phyloP scores from a whole-genome alignment of 495 filamentous ascomycete genomes.

The Aspergillus incahuasiensis region DNA sequence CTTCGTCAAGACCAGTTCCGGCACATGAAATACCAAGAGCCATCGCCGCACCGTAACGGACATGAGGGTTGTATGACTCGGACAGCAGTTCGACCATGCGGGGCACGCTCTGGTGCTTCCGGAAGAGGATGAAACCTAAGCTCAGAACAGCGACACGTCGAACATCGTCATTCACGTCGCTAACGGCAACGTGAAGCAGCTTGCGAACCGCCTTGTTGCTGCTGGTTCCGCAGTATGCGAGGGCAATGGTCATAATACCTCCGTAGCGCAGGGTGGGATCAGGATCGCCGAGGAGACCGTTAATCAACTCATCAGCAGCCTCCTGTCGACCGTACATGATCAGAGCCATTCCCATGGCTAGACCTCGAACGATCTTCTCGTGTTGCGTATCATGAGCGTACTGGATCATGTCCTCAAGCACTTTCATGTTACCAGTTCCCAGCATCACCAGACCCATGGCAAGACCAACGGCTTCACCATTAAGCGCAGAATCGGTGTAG shows the following conservation, averaged over 20 bases:
- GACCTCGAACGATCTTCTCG: slow-evolving; percentile 96
- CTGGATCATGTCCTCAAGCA: slow-evolving; percentile 89
- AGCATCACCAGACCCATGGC: slow-evolving; percentile 97
- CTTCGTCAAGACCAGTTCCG: slow-evolving; percentile 93
- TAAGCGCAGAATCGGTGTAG: slow-evolving; percentile 89
- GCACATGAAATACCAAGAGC: slow-evolving; percentile 97
- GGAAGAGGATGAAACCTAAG: slow-evolving; percentile 96
- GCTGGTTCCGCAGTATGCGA: slow-evolving; percentile 94
- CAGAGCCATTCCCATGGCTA: slow-evolving; percentile 93
- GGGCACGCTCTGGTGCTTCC: slow-evolving; percentile 94
- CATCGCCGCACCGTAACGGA: slow-evolving; percentile 97
- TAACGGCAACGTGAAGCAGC: slow-evolving; percentile 94
- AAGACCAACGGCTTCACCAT: slow-evolving; percentile 93
- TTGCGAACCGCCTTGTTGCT: slow-evolving; percentile 99
- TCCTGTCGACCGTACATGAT: slow-evolving; percentile 98
- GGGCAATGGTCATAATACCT: slow-evolving; percentile 96
- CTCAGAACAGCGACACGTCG: slow-evolving; percentile 96
- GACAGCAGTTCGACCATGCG: slow-evolving; percentile 98
- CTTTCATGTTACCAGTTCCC: slow-evolving; percentile 87
- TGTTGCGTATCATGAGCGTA: slow-evolving; percentile 98
- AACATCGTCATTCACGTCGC: slow-evolving; percentile 97
- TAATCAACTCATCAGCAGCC: slow-evolving; percentile 88
- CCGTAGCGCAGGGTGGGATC: slow-evolving; percentile 93
- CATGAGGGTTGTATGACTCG: slow-evolving; percentile 98
- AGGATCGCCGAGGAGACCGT: slow-evolving; percentile 86